Base-by-base conservation (phyloP, 257 asterid genomes). In the Penstemon barbatus region DNA sequence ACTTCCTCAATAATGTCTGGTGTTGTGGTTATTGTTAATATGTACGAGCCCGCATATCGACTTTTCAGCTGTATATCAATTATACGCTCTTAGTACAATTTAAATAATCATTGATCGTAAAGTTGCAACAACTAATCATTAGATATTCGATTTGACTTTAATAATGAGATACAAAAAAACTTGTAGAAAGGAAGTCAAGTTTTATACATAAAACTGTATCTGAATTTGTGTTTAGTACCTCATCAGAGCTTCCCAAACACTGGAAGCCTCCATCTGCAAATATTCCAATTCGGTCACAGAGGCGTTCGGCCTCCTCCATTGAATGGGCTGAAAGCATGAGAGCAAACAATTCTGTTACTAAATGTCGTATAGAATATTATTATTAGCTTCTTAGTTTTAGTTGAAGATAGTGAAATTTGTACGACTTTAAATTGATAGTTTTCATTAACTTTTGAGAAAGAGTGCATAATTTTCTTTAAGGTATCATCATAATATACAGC, bases 31-130 rank as follows among this genome's bases (percentile, higher is more conserved):
- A 78, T 69, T 7, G 81, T 78, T 74, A 78, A 78, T 52, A 72
- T 63, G 61, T 78, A 81, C 1, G 77, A 71, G 11, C 83, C 86
- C 12, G 83, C 86, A 54, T 78, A 81, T 68, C 86, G 71, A 54
- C 55, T 72, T 75, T 78, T 81, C 48, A 81, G 68, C 86, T 81
- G 77, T 55, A 38, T 40, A 38, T 37, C 38, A 7, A 70, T 7
- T 40, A 8, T 51, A 55, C 33, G 33, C 2, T 25, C 3, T 45
- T 40, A 19, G 42, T 60, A 45, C 44, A 38, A 13, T 4, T 5
- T 9, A 51, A 40, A 52, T 4, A 50, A 40, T 37, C 7, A 39
- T 48, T 8, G 4, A 37, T 13, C 10, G 18, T 15, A 6, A 60
- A 63, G 3, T 8, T 18, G 5, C 43, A 40, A 55, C 3, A 48